Evolutionary conservation across 768 basidiomycete genomes (phyloP).

Genomic region (Sarcodon sp.): DNA sequence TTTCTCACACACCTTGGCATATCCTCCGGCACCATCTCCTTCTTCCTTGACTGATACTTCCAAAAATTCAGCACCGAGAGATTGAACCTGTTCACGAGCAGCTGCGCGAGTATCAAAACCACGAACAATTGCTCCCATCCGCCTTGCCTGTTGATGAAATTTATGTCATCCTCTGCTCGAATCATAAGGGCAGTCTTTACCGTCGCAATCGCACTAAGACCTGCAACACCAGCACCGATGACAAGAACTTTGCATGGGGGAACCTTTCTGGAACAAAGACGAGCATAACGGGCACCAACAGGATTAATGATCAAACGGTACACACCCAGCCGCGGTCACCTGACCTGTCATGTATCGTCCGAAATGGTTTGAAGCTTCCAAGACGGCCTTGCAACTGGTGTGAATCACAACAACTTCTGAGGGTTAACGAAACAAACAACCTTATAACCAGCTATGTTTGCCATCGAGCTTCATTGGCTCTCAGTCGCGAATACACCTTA

Average conservation of each 20-base stretch:
- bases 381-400: constrained; percentile 46
- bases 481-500: not conserved
- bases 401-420: too few relatives aligned
- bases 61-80: constrained; percentile 83
- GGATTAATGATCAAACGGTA: constrained; percentile 7
- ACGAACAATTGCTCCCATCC: constrained; percentile 80
- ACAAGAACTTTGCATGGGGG: constrained; percentile 80
- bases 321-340: constrained; percentile 82
- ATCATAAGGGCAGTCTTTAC: constrained; percentile 21
- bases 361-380: constrained; percentile 85
- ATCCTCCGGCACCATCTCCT: constrained; percentile 72
- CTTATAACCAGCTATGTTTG: constrained; percentile 80
- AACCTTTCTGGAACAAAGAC: constrained; percentile 30
- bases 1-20: constrained; percentile 43
- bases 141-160: constrained; percentile 38
- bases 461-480: constrained; percentile 56
- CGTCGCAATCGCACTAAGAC: constrained; percentile 79
- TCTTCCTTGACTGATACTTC: constrained; percentile 74
- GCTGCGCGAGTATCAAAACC: constrained; percentile 82
- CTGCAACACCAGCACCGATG: constrained; percentile 84
- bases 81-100: constrained; percentile 82
- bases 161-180: not conserved
- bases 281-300: not conserved
- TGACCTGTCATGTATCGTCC: constrained; percentile 86
- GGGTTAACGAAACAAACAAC: too few relatives aligned